These are phyloP conservation scores for Cystofilobasidium bisporidii DNA, from an alignment of 768 basidiomycete species.

Conservation along the genomic window DNA sequence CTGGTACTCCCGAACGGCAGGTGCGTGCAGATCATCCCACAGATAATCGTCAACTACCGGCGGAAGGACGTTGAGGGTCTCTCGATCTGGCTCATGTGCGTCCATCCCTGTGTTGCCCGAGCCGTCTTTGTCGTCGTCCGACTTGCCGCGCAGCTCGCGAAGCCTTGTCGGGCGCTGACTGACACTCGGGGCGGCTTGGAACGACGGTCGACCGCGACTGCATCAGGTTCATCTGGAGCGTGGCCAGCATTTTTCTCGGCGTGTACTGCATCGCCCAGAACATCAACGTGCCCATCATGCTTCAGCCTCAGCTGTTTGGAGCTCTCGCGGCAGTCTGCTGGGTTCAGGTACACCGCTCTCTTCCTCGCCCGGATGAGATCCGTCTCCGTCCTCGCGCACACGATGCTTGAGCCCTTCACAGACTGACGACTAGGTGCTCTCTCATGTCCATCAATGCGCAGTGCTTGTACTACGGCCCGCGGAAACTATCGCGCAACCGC, in stretches of 20 bases:
- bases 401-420: not conserved
- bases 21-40: slow-evolving; percentile 57
- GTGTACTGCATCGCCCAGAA: slow-evolving; percentile 56
- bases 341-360: slow-evolving; percentile 11
- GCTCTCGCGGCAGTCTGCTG: slow-evolving; percentile 48
- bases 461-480: slow-evolving; percentile 57
- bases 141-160: not conserved
- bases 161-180: too few relatives aligned
- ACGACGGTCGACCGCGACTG: not conserved
- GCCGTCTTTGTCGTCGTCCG: slow-evolving; percentile 28
- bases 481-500: slow-evolving; percentile 40
- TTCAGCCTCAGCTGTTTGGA: slow-evolving; percentile 47
- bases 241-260: slow-evolving; percentile 55
- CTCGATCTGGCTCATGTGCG: slow-evolving; percentile 57
- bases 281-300: slow-evolving; percentile 61
- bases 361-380: not conserved
- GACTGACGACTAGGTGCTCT: not conserved
- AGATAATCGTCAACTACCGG: slow-evolving; percentile 63
- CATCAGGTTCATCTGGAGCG: slow-evolving; percentile 48
- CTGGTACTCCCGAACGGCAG: slow-evolving; percentile 53
- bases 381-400: not conserved
- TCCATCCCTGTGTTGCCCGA: not conserved
- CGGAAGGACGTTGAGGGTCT: slow-evolving; percentile 60
- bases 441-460: slow-evolving; percentile 47
- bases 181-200: not conserved